A percentile compares a stretch with the other conserved stretches of the same genome.
Conservation (phyloP, 768 basidiomycete genomes). For the Podaxis pistillaris region DNA sequence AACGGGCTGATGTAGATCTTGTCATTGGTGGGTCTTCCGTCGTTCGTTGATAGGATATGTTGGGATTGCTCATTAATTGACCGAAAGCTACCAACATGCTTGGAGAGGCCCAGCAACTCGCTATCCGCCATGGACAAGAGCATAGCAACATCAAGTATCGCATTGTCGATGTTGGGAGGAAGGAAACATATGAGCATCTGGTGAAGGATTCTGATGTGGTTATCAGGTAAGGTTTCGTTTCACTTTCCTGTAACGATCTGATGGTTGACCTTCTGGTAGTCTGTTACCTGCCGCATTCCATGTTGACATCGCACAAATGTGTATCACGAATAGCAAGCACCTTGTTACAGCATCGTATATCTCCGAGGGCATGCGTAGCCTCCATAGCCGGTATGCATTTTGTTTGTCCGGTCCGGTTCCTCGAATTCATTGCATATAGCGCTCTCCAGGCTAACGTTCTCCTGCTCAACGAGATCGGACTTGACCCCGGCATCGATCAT, state of each 20-base stretch:
- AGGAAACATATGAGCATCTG: constrained; percentile 42
- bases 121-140: constrained; percentile 23
- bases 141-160: constrained; percentile 54
- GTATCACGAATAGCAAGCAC: constrained; percentile 67
- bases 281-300: constrained; percentile 81
- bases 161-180: constrained; percentile 59
- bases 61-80: constrained; percentile 2
- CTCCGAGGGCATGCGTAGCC: constrained; percentile 66
- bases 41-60: constrained; percentile 10
- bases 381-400: background rate
- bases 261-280: constrained; percentile 35
- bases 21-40: constrained; percentile 63
- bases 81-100: constrained; percentile 69
- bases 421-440: constrained; percentile 12
- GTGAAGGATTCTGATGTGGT: constrained; percentile 74
- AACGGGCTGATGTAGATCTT: constrained; percentile 60
- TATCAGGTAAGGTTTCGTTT: constrained; percentile 58
- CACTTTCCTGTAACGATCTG: background rate
- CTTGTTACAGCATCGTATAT: constrained; percentile 92
- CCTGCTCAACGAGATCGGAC: constrained; percentile 85
- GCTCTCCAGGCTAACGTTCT: constrained; percentile 67
- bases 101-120: constrained; percentile 52
- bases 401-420: background rate
- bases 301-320: constrained; percentile 64
- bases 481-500: constrained; percentile 90